Percentiles rank a stretch among this genome's conserved stretches.
These are phyloP conservation scores for Phragmites australis DNA, from an alignment of 176 grass and related monocot genomes.

Conservation along the genomic window DNA sequence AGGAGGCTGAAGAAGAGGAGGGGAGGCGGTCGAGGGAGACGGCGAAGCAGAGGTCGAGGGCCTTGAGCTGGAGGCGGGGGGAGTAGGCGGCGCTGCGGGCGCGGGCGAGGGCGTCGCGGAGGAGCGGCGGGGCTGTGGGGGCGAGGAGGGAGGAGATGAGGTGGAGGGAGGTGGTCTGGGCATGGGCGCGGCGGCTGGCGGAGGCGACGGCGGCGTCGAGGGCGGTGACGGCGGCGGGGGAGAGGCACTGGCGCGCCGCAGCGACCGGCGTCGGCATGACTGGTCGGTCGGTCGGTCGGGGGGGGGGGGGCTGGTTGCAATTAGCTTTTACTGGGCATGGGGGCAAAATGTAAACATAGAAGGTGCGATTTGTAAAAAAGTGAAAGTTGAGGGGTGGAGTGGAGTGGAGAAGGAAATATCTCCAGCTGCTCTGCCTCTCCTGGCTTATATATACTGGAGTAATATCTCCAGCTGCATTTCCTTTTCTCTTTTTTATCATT, in stretches of 20 bases:
- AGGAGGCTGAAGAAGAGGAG: neutral
- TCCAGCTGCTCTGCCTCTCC: too few species aligned
- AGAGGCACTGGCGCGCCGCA: slow-evolving; percentile 48
- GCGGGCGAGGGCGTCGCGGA: slow-evolving; percentile 71
- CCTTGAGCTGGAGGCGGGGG: slow-evolving; percentile 83
- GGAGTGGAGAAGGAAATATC: too few species aligned
- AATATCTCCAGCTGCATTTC: too few species aligned
- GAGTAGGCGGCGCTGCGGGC: slow-evolving; percentile 73
- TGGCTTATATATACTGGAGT: too few species aligned
- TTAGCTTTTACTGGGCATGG: slow-evolving; percentile 33
- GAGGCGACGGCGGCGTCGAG: slow-evolving; percentile 44
- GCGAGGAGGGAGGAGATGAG: slow-evolving; percentile 56
- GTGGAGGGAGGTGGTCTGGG: slow-evolving; percentile 94
- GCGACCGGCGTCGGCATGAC: slow-evolving; percentile 80
- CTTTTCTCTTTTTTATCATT: too few species aligned
- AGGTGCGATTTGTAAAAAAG: slow-evolving; percentile 12
- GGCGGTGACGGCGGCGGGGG: slow-evolving; percentile 32
- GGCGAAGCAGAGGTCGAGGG: slow-evolving; percentile 80
- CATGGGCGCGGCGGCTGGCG: slow-evolving; percentile 48
- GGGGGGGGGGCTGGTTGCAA: neutral
- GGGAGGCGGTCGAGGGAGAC: slow-evolving; percentile 72
- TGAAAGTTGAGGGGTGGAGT: slow-evolving; percentile 23
- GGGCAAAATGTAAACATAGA: slow-evolving; percentile 44
- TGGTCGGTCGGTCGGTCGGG: too few species aligned
- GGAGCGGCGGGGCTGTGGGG: slow-evolving; percentile 40